These are phyloP conservation scores for Cyberlindnera subsufficiens DNA, from an alignment of 805 yeast genomes.

Conservation along the genomic window DNA sequence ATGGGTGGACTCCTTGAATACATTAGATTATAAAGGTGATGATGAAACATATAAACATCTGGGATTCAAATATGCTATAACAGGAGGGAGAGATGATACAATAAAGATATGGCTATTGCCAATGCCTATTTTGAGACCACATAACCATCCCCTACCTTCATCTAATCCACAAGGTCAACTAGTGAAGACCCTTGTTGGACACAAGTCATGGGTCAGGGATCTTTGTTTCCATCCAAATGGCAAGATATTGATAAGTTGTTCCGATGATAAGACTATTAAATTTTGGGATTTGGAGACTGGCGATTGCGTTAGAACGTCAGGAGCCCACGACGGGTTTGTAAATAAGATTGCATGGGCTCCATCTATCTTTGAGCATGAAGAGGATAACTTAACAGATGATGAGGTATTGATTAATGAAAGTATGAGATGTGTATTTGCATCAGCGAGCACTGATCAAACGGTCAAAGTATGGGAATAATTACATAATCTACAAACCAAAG, in stretches of 20 bases:
- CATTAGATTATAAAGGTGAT: conserved; percentile 21
- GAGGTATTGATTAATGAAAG: conserved; percentile 32
- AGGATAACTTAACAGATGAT: conserved; percentile 22
- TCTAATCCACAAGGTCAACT: conserved; percentile 56
- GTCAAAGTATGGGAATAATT: conserved; percentile 79
- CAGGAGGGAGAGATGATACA: conserved; percentile 75
- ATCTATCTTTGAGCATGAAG: conserved; percentile 28
- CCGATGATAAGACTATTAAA: conserved; percentile 74
- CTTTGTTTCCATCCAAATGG: conserved; percentile 73
- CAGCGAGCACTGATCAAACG: conserved; percentile 92
- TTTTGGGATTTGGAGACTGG: conserved; percentile 66
- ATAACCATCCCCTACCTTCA: conserved; percentile 51
- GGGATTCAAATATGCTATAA: conserved; percentile 68
- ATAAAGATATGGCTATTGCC: conserved; percentile 78
- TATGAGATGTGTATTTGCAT: conserved; percentile 69
- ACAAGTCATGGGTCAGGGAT: conserved; percentile 80
- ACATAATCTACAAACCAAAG: background rate
- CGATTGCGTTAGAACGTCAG: conserved; percentile 45
- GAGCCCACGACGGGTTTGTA: conserved; percentile 72
- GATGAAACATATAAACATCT: conserved; percentile 28
- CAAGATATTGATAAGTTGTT: conserved; percentile 56
- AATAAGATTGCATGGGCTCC: conserved; percentile 54
- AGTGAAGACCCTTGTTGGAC: conserved; percentile 59
- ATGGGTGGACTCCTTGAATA: conserved; percentile 39
- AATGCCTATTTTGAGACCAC: conserved; percentile 50